These are phyloP conservation scores for Carex scoparia DNA, from an alignment of 176 grass and related monocot genomes.

Conservation along the genomic window DNA sequence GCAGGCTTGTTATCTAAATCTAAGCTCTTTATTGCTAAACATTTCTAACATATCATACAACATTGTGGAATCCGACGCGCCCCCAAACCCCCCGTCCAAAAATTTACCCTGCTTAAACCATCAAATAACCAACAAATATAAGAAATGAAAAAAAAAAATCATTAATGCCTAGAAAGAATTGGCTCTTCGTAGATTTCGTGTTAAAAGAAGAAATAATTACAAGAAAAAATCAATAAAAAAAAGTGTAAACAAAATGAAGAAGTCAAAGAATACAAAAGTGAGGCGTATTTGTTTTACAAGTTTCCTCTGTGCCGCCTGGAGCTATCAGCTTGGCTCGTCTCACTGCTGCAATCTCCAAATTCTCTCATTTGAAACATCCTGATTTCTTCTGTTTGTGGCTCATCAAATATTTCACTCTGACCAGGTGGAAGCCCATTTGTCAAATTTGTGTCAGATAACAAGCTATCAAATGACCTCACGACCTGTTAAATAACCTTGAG, in stretches of 20 bases:
- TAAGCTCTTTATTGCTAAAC: slow-evolving; percentile 19
- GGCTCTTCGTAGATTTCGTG: slow-evolving; percentile 39
- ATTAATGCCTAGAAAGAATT: slow-evolving; percentile 53
- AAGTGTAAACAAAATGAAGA: slow-evolving; percentile 46
- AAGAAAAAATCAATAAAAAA: slow-evolving; percentile 67
- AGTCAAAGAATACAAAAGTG: slow-evolving; percentile 28
- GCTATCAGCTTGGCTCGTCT: slow-evolving; percentile 60
- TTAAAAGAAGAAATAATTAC: slow-evolving; percentile 94
- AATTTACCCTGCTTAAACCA: slow-evolving; percentile 3
- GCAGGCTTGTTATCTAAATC: slow-evolving; percentile 6
- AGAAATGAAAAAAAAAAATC: slow-evolving; percentile 49
- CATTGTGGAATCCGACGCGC: not conserved
- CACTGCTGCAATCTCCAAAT: slow-evolving; percentile 65
- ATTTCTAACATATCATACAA: slow-evolving; percentile 20
- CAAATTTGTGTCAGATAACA: slow-evolving; percentile 72
- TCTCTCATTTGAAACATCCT: slow-evolving; percentile 85
- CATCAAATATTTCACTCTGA: slow-evolving; percentile 75
- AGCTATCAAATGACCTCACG: slow-evolving; percentile 90
- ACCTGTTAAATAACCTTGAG: slow-evolving; percentile 41
- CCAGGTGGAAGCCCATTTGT: slow-evolving; percentile 81
- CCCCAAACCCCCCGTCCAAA: not conserved
- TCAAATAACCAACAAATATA: slow-evolving; percentile 11
- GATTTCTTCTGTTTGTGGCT: slow-evolving; percentile 85
- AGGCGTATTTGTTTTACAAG: slow-evolving; percentile 37
- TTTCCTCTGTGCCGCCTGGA: slow-evolving; percentile 40